Base-by-base conservation (phyloP, 2,329 filamentous ascomycete species). In the Orbilia blumenaviensis region DNA sequence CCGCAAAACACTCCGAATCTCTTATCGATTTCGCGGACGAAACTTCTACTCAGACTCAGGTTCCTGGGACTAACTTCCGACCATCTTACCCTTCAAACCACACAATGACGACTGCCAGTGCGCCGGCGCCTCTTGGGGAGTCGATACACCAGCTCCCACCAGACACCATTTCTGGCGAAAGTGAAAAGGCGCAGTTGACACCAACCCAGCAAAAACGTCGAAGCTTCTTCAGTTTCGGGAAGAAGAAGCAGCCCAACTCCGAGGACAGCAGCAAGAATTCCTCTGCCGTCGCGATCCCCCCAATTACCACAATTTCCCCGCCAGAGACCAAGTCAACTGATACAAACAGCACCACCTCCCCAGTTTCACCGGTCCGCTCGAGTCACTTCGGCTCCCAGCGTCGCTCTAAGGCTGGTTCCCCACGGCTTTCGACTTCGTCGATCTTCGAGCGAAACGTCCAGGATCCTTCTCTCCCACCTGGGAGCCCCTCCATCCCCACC, bases 381-480 rank as follows among this genome's bases (percentile, higher is more conserved):
- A 71, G 60, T 3, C 89, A 90, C 80, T 76, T 76, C 32, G 72
- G 72, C 58, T 76, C 72, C 18, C 72, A 76, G 50, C 72, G 72
- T 36, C 72, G 72, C 58, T 76, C 72, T 25, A 76, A 76, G 46
- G 63, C 62, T 18, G 63, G 0, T 88, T 87, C 18, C 88, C 87
- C 54, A 85, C 88, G 80, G 16, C 64, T 76, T 34, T 76, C 72
- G 1, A 76, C 72, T 7, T 76, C 72, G 5, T 76, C 72, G 9
- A 97, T 98, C 80, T 98, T 98, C 82, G 94, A 98, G 85, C 91
- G 94, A 81, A 92, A 94, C 82, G 94, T 98, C 23, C 94, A 97
- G 81, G 77, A 71, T 25, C 52, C 74, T 16, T 63, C 67, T 21
- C 61, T 77, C 9, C 78, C 78, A 14, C 85, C 91, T 93, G 75